Conservation (phyloP, 768 basidiomycete species). For the Lactifluus subvellereus region DNA sequence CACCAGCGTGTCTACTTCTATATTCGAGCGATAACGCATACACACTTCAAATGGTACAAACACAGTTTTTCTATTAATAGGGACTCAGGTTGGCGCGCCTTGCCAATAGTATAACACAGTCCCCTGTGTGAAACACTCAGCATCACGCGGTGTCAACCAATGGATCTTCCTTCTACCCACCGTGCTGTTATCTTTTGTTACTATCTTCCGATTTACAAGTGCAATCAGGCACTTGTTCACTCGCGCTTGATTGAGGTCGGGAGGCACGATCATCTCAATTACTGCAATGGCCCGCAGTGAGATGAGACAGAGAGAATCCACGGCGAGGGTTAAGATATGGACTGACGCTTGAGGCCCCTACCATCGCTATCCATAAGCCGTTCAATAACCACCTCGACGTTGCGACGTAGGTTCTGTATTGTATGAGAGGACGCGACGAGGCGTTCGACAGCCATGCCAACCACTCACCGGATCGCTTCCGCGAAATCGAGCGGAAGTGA, state of each 20-base stretch:
- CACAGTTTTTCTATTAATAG: not conserved
- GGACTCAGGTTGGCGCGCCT: conserved; percentile 36
- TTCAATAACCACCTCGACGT: conserved; percentile 78
- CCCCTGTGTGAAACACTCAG: conserved; percentile 38
- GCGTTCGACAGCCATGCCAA: not conserved
- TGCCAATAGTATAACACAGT: conserved; percentile 66
- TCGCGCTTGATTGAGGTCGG: conserved; percentile 82
- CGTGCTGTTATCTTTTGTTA: conserved; percentile 59
- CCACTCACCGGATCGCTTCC: conserved; percentile 75
- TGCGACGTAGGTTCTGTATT: conserved; percentile 58
- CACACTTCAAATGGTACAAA: not conserved
- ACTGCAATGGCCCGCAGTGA: conserved; percentile 40
- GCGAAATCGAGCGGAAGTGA: conserved; percentile 81
- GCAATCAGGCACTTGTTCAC: conserved; percentile 94
- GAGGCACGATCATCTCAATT: conserved; percentile 65
- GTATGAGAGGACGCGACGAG: not conserved
- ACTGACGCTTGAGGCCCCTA: conserved; percentile 58
- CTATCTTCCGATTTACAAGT: conserved; percentile 80
- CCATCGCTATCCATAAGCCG: conserved; percentile 59
- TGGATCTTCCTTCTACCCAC: conserved; percentile 22
- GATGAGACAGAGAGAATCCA: not conserved
- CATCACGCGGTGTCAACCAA: not conserved
- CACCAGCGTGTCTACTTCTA: not conserved
- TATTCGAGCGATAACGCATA: too few relatives aligned
- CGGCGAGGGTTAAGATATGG: not conserved